Percentiles rank a stretch among this genome's conserved stretches.
These are phyloP conservation scores for Clarkia xantiana DNA, from an alignment of 345 rosid genomes.

Conservation along the genomic window DNA sequence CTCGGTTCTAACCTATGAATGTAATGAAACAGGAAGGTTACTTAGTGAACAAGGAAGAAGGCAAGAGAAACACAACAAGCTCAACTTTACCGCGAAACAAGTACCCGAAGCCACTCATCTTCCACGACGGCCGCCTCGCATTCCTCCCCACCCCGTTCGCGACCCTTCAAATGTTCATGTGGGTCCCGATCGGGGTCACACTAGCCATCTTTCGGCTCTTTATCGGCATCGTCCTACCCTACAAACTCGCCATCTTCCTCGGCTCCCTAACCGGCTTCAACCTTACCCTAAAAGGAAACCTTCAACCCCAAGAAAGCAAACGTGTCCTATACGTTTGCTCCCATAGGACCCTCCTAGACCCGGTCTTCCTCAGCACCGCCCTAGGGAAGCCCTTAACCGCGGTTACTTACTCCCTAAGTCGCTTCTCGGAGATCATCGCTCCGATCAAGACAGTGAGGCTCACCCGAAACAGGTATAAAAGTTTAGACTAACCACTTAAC, in stretches of 20 bases:
- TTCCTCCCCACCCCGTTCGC: constrained; percentile 70
- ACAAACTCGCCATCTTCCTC: neutral
- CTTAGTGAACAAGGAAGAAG: constrained; percentile 9
- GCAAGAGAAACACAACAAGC: constrained; percentile 13
- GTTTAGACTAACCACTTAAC: too few species aligned
- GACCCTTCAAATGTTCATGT: constrained; percentile 54
- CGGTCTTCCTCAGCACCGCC: constrained; percentile 13
- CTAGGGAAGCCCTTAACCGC: constrained; percentile 13
- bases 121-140: constrained; percentile 89
- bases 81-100: constrained; percentile 5
- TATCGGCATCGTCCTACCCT: constrained; percentile 43
- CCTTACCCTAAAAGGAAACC: neutral
- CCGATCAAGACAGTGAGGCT: constrained; percentile 19
- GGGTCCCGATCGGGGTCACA: constrained; percentile 75
- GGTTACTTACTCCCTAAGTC: constrained; percentile 25
- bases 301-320: constrained; percentile 1
- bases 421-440: constrained; percentile 19
- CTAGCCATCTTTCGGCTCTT: constrained; percentile 40
- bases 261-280: constrained; percentile 1
- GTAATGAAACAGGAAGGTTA: constrained; percentile 2
- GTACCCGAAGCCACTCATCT: constrained; percentile 68
- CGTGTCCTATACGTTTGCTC: constrained; percentile 24
- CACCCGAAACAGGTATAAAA: constrained; percentile 17
- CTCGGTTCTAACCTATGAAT: too few species aligned
- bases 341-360: constrained; percentile 23